Evolutionary conservation across 1,139 yeast genomes (phyloP).

Genomic region (Hansenula lynferdii): DNA sequence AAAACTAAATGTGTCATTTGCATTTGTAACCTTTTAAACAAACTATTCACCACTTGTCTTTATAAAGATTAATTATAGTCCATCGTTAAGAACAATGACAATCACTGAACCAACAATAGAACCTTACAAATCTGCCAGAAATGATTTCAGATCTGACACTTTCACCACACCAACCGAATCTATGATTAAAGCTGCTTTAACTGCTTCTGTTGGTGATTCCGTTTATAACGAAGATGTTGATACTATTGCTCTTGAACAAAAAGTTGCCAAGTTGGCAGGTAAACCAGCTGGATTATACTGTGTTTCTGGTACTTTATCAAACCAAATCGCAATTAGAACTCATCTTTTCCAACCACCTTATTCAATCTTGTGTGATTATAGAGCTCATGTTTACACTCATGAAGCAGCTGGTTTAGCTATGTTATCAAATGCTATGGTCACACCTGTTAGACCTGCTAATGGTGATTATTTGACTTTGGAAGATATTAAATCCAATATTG

Average conservation of each 20-base stretch:
- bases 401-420: slow-evolving; percentile 94
- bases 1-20: not conserved
- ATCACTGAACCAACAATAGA: slow-evolving; percentile 1
- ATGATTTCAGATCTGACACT: slow-evolving; percentile 81
- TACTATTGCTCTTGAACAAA: slow-evolving; percentile 60
- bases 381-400: slow-evolving; percentile 78
- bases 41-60: not conserved
- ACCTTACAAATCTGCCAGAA: slow-evolving; percentile 32
- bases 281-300: slow-evolving; percentile 82
- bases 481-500: slow-evolving; percentile 59
- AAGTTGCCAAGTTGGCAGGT: slow-evolving; percentile 69
- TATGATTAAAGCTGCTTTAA: slow-evolving; percentile 61
- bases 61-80: too few relatives aligned
- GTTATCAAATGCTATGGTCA: slow-evolving; percentile 88
- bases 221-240: slow-evolving; percentile 82
- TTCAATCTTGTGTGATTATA: slow-evolving; percentile 74
- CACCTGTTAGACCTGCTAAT: slow-evolving; percentile 72
- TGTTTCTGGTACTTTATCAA: slow-evolving; percentile 87
- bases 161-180: slow-evolving; percentile 85
- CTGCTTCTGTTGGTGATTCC: slow-evolving; percentile 76
- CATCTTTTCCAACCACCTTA: slow-evolving; percentile 84
- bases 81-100: not conserved
- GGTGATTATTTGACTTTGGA: slow-evolving; percentile 76
- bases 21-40: slow-evolving; percentile 1
- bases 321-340: slow-evolving; percentile 80